Evolutionary conservation across 352 stramenopile species (phyloP), one percentile per base, ranked within the genome.

Genomic region (Phytophthora sp.): DNA sequence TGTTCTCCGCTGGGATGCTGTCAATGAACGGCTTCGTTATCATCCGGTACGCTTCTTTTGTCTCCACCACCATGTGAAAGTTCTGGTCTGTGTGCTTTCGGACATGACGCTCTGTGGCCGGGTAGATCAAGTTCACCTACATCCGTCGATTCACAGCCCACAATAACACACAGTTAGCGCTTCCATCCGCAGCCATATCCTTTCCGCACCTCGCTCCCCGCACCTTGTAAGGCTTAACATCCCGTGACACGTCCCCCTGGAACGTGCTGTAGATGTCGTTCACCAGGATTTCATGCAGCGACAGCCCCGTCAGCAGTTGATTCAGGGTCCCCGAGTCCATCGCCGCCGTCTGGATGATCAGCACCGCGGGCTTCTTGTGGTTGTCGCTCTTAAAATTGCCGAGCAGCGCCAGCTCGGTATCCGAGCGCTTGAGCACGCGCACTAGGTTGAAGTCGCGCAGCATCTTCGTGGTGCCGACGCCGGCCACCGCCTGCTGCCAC

Each of bases 261-360:
- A 82, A 92, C 44, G 87, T 84, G 66, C 81, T 89, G 69, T 96
- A 94, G 50, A 96, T 87, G 59, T 96, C 85, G 55, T 96, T 96
- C 21, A 77, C 50, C 26, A 94, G 62, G 18, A 89, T 87, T 48
- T 77, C 61, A 21, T 92, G 80, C 48, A 96, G 43, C 18, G 85
- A 91, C n/a, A 96, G 57, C 12, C 56, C 72, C 4, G 49, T 41
- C 49, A 96, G 50, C 18, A 94, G 54, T 12, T 59, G 23, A 13
- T 62, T 46, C 15, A 91, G 54, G n/a, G 67, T 63, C 13, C 65
- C 68, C 5, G 72, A 64, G 50, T 88, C 75, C 66, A 96, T 80
- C 17, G 68, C 66, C 24, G 81, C 74, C 38, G 79, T 85, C 52
- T 89, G 80, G 52, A 94, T 73, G 21, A 90, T 72, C 35, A 96